Base-by-base conservation (phyloP, 306 rosid species). In the Begonia peltatifolia region DNA sequence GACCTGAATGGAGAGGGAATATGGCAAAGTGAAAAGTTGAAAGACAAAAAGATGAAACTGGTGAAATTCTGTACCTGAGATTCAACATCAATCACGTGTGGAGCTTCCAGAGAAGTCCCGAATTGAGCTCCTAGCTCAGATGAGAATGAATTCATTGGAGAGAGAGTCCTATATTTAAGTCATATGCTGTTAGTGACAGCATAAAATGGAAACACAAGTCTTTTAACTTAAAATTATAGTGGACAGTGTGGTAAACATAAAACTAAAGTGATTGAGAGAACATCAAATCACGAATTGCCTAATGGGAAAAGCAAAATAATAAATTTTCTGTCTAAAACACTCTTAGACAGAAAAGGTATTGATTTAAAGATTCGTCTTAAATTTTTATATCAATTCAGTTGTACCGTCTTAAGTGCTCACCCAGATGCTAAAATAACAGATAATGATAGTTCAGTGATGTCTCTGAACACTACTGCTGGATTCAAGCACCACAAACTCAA, bases 401-500 rank as follows among this genome's bases (percentile, higher is more conserved):
- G 3, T 9, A 30, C 23, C 2, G 55, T 50, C 49, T 55, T 49
- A 41, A 47, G 14, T 23, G 53, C 87, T 72, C 68, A 85, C 94
- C 97, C 95, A 59, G 95, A 85, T 70, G 95, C 85, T 76, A 89
- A 76, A 58, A 89, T 79, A 61, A 89, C 81, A 41, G 97, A 85
- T 52, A 89, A 74, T 46, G 95, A 85, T 70, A 89, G 86, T 60
- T 78, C 65, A 56, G 87, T 80, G 59, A 89, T 83, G 72, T 89
- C 95, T 74, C 75, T 83, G 65, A 89, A 89, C 73, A 85, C 97
- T 63, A 82, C 95, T 49, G 83, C 80, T 48, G 97, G 97, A 76
- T 89, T 89, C 79, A 89, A 68, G 81, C 97, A 89, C 97, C 97
- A 89, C 74, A 89, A 74, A 71, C 94, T 89, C 42, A 89, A 72